phyloP scores from a whole-genome alignment of 2,329 filamentous ascomycete genomes.

The Verticillium klebahnii region DNA sequence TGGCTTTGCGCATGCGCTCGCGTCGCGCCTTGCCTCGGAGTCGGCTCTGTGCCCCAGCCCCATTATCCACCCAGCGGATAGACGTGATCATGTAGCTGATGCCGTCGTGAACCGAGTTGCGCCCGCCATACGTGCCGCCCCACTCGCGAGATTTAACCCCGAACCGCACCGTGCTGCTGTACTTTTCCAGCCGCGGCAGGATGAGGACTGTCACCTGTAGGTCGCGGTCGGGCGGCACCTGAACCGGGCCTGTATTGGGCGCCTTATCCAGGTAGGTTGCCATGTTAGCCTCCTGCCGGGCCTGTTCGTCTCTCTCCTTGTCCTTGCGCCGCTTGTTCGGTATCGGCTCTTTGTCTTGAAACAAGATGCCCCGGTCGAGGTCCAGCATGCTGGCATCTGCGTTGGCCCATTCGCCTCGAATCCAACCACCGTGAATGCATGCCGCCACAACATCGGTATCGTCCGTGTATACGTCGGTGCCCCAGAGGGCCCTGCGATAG shows the following conservation, averaged over 20 bases:
- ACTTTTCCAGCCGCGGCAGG: conserved; percentile 72
- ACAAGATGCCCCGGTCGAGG: conserved; percentile 33
- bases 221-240: conserved; percentile 65
- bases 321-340: conserved; percentile 24
- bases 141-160: conserved; percentile 81
- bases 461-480: conserved; percentile 90
- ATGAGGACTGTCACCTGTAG: conserved; percentile 84
- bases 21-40: conserved; percentile 51
- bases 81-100: conserved; percentile 82
- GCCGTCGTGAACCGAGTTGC: conserved; percentile 63
- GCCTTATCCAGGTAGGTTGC: conserved; percentile 46
- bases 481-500: conserved; percentile 76
- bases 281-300: conserved; percentile 27
- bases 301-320: conserved; percentile 24
- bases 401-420: conserved; percentile 81
- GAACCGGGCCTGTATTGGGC: conserved; percentile 56
- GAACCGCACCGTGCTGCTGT: conserved; percentile 69
- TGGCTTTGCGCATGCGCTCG: conserved; percentile 52
- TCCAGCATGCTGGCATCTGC: conserved; percentile 67
- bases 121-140: conserved; percentile 47
- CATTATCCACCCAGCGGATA: conserved; percentile 79
- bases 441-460: conserved; percentile 92
- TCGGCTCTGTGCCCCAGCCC: conserved; percentile 55
- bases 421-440: conserved; percentile 89
- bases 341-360: conserved; percentile 9